Percentiles rank a stretch among this genome's conserved stretches.
Evolutionary conservation across 176 grass and related monocot species (phyloP).

Genomic region (Lolium multiflorum): DNA sequence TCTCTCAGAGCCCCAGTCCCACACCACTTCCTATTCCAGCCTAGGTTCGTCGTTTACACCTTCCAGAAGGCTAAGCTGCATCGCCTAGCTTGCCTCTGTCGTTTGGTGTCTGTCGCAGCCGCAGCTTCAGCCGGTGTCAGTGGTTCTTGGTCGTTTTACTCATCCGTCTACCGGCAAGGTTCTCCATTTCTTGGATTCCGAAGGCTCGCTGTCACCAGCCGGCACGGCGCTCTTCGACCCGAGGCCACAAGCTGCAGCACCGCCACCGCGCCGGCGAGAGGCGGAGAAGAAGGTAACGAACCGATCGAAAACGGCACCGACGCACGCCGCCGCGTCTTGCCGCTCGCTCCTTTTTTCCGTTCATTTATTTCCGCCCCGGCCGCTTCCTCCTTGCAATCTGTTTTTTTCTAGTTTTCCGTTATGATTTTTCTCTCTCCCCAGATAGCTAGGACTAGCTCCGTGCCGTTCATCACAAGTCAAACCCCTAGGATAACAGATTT

Average conservation of each 20-base stretch:
- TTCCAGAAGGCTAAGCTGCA: background rate
- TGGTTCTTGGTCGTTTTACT: background rate
- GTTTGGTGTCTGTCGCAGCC: background rate
- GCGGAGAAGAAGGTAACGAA: background rate
- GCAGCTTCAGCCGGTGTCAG: background rate
- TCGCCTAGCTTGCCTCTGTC: background rate
- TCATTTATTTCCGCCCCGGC: conserved; percentile 3
- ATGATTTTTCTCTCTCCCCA: background rate
- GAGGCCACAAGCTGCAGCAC: background rate
- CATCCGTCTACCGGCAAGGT: background rate
- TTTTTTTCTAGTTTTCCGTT: background rate
- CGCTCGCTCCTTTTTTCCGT: background rate
- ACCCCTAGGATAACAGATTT: background rate
- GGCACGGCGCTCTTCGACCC: background rate
- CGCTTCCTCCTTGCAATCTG: background rate
- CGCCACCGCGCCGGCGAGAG: background rate
- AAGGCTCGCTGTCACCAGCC: background rate
- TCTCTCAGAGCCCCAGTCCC: background rate
- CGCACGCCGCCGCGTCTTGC: background rate
- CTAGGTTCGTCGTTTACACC: background rate
- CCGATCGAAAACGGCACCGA: background rate
- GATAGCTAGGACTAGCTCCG: background rate
- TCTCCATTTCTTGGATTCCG: background rate
- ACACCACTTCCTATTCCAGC: background rate
- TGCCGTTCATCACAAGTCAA: conserved; percentile 10